Evolutionary conservation across 768 basidiomycete genomes (phyloP).

Genomic region (Podaxis sp.): DNA sequence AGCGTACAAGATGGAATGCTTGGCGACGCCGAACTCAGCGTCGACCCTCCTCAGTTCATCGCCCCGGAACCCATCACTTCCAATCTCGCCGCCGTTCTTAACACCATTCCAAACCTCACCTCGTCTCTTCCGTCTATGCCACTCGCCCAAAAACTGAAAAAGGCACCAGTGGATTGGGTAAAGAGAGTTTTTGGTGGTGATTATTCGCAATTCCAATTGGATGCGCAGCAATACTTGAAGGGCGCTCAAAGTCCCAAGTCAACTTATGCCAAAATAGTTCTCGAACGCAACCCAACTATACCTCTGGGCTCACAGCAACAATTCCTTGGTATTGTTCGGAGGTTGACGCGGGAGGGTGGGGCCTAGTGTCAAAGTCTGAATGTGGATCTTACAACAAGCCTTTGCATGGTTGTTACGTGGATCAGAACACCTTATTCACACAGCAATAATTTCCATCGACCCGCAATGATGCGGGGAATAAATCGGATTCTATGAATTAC

Average conservation of each 20-base stretch:
- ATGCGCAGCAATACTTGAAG: constrained; percentile 3
- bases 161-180: background rate
- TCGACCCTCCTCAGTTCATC: constrained; percentile 20
- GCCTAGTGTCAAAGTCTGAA: background rate
- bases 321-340: background rate
- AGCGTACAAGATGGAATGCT: background rate
- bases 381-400: background rate
- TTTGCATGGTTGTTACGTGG: no score
- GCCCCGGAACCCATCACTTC: constrained; percentile 19
- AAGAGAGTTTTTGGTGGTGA: constrained; percentile 6
- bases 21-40: constrained; percentile 16
- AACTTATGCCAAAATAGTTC: constrained; percentile 6
- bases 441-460: no score
- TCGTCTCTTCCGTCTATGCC: constrained; percentile 14
- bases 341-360: background rate
- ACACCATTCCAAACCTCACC: constrained; percentile 1
- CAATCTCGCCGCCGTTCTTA: constrained; percentile 22
- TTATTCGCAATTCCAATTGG: constrained; percentile 4
- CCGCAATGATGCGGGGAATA: no score
- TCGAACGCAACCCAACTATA: constrained; percentile 3
- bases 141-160: background rate
- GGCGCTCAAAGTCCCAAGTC: constrained; percentile 1
- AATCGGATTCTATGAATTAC: no score
- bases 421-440: no score
- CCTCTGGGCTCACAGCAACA: background rate